Evolutionary conservation across 225 moss, liverwort and hornwort genomes (phyloP).

Genomic region (Polytrichum commune): DNA sequence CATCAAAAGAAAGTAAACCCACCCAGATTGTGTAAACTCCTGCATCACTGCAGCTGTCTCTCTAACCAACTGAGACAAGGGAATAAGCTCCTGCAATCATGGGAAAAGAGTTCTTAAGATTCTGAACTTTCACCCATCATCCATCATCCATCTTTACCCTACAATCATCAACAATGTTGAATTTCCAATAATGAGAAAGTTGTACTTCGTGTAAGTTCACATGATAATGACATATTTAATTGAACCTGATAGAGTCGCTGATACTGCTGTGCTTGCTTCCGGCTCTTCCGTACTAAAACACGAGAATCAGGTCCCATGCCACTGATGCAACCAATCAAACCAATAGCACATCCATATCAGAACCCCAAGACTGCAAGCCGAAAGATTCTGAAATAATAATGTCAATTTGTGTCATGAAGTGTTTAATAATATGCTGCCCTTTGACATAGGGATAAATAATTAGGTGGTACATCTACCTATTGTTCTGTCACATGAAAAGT

Average conservation of each 20-base stretch:
- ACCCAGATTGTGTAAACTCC: constrained; percentile 99
- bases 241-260: constrained; percentile 58
- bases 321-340: constrained; percentile 34
- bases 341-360: background rate
- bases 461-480: too few species aligned
- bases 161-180: background rate
- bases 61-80: constrained; percentile 56
- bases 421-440: too few species aligned
- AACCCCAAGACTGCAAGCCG: background rate
- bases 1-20: constrained; percentile 15
- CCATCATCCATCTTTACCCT: background rate
- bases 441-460: too few species aligned
- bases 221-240: too few species aligned
- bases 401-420: too few species aligned
- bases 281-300: constrained; percentile 86
- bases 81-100: constrained; percentile 44
- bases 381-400: too few species aligned
- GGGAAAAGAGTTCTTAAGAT: too few species aligned
- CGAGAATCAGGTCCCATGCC: constrained; percentile 99
- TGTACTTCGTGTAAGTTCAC: too few species aligned
- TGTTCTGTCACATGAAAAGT: background rate
- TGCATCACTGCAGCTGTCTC: constrained; percentile 77
- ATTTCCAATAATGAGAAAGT: background rate
- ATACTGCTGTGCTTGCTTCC: constrained; percentile 93
- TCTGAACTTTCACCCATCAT: background rate